Evolutionary conservation across 2,329 filamentous ascomycete genomes (phyloP).

Genomic region (Akanthomyces dipterigenus): DNA sequence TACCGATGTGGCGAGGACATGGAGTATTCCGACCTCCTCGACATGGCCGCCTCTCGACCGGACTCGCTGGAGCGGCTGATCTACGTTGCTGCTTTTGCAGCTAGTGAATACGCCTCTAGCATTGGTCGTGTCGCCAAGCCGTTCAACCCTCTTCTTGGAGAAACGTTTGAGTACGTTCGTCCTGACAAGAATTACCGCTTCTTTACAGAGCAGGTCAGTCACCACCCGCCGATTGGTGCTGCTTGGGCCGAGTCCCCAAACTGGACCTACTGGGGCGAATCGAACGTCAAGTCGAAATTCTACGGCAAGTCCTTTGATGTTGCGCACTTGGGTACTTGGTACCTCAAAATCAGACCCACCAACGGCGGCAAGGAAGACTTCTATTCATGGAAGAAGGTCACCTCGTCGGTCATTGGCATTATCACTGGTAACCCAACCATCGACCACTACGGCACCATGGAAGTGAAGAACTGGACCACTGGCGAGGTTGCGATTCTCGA

Average conservation of each 20-base stretch:
- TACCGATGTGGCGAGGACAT: constrained; percentile 96
- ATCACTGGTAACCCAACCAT: constrained; percentile 93
- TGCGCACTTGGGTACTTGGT: constrained; percentile 95
- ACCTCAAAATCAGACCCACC: constrained; percentile 73
- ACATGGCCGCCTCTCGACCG: constrained; percentile 74
- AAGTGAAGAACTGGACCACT: constrained; percentile 95
- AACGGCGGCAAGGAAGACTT: constrained; percentile 73
- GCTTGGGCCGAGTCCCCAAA: constrained; percentile 86
- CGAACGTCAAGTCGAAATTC: constrained; percentile 91
- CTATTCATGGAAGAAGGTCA: constrained; percentile 99
- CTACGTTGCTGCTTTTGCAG: constrained; percentile 92
- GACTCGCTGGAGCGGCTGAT: constrained; percentile 90
- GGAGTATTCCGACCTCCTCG: constrained; percentile 92
- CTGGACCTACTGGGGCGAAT: constrained; percentile 98
- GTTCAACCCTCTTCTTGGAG: constrained; percentile 92
- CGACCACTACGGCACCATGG: constrained; percentile 97
- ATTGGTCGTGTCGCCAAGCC: constrained; percentile 96
- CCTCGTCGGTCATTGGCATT: constrained; percentile 94
- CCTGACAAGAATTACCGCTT: constrained; percentile 98
- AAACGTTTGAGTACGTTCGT: constrained; percentile 93
- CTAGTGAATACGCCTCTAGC: constrained; percentile 93
- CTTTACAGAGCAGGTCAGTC: constrained; percentile 96
- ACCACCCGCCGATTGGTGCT: constrained; percentile 91
- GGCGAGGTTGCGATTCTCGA: constrained; percentile 85
- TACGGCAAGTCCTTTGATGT: constrained; percentile 97